Evolutionary conservation across 2,329 filamentous ascomycete genomes (phyloP).

Genomic region (Talaromyces sp.): DNA sequence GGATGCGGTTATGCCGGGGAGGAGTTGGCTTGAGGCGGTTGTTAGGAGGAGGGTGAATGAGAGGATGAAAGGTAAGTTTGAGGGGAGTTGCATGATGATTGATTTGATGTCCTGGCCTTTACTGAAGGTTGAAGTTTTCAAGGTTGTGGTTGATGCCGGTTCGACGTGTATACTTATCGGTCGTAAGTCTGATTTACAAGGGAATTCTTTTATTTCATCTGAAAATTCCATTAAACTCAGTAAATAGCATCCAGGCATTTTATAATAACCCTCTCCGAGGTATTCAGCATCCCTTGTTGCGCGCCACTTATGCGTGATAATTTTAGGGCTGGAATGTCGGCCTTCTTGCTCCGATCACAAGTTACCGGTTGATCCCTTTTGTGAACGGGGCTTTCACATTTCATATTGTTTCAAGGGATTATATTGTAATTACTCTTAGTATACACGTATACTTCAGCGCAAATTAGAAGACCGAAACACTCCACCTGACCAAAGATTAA

Average conservation of each 20-base stretch:
- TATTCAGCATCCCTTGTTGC: slow-evolving; percentile 12
- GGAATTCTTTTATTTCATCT: background rate
- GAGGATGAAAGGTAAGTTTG: background rate
- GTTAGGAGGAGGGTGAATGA: background rate
- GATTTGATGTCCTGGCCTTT: no score
- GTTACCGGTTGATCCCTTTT: background rate
- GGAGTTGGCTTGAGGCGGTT: slow-evolving; percentile 23
- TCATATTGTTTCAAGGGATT: background rate
- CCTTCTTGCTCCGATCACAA: background rate
- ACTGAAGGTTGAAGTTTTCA: background rate
- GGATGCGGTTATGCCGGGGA: slow-evolving; percentile 14
- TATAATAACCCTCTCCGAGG: background rate
- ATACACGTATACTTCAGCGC: background rate
- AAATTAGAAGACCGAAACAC: background rate
- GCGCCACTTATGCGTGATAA: slow-evolving; percentile 10
- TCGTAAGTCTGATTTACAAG: background rate
- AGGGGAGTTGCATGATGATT: background rate
- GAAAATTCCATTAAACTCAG: background rate
- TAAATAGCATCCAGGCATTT: background rate
- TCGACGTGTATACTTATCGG: background rate
- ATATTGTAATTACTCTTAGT: background rate
- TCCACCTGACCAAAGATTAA: no score
- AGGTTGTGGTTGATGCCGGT: background rate
- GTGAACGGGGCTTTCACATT: background rate
- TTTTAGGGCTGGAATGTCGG: slow-evolving; percentile 11